These are phyloP conservation scores for Pseudocercospora eumusae DNA, from an alignment of 2,329 filamentous ascomycete genomes.

Conservation along the genomic window DNA sequence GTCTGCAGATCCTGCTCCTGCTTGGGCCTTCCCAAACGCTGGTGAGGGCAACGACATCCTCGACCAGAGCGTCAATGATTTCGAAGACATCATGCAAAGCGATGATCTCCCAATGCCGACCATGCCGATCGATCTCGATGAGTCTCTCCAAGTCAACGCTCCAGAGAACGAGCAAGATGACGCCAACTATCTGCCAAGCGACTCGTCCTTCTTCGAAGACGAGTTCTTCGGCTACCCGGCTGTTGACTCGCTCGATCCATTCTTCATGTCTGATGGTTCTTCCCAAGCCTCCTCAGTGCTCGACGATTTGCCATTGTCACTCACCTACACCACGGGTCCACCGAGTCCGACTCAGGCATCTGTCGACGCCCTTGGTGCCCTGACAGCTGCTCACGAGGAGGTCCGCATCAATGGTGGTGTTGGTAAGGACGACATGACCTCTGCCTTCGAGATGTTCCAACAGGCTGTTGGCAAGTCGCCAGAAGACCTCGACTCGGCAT, in stretches of 20 bases:
- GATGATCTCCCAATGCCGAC: conserved; percentile 3
- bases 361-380: background rate
- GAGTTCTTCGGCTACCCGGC: background rate
- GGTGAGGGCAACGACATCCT: background rate
- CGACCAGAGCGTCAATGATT: background rate
- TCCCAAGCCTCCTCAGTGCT: background rate
- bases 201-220: conserved; percentile 1
- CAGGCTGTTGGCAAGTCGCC: background rate
- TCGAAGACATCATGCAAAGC: background rate
- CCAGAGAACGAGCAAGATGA: background rate
- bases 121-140: background rate
- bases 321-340: background rate
- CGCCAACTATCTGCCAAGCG: background rate
- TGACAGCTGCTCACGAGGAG: background rate
- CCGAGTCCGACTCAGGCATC: conserved; percentile 3
- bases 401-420: background rate
- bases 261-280: conserved; percentile 13
- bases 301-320: background rate
- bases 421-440: background rate
- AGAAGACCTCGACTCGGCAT: background rate
- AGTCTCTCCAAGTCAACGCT: background rate
- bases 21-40: background rate
- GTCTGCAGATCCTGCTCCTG: background rate
- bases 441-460: background rate
- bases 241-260: background rate